A percentile compares a stretch with the other conserved stretches of the same genome.
phyloP scores from a whole-genome alignment of 331 rosid genomes.

The Malus hybrid region DNA sequence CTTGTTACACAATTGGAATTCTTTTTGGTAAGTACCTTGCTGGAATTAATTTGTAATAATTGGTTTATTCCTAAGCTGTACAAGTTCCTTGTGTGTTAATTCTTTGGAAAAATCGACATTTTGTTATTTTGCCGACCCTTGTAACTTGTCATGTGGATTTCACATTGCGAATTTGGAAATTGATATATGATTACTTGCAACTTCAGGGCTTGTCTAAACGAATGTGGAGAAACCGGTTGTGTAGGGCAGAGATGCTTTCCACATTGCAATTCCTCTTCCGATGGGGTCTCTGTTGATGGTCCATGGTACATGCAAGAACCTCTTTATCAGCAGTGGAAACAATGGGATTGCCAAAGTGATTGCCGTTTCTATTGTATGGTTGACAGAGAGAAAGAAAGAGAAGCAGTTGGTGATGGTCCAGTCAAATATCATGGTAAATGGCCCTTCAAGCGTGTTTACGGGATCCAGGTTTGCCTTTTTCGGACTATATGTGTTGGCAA shows the following conservation, averaged over 20 bases:
- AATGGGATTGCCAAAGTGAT: conserved; percentile 57
- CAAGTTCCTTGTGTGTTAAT: neutral
- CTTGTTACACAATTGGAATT: neutral
- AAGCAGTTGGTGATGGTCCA: conserved; percentile 33
- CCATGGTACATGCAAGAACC: conserved; percentile 84
- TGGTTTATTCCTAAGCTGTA: neutral
- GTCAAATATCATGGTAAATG: conserved; percentile 85
- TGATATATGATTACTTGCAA: neutral
- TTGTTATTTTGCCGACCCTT: neutral
- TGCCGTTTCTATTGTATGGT: conserved; percentile 76
- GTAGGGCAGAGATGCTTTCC: conserved; percentile 51
- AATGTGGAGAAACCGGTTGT: conserved; percentile 68
- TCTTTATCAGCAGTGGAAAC: conserved; percentile 66
- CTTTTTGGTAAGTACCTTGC: neutral
- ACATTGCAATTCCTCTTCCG: conserved; percentile 43
- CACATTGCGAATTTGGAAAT: neutral
- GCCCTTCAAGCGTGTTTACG: conserved; percentile 58
- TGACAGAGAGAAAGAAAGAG: conserved; percentile 64
- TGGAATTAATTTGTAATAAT: neutral
- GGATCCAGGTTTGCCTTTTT: conserved; percentile 60
- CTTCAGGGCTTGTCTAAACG: conserved; percentile 48
- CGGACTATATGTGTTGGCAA: neutral
- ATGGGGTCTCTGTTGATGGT: conserved; percentile 37
- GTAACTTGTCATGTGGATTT: neutral
- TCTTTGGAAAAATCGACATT: neutral